Conservation (phyloP, 1,284 basidiomycete genomes). For the Neolentinus lepideus region DNA sequence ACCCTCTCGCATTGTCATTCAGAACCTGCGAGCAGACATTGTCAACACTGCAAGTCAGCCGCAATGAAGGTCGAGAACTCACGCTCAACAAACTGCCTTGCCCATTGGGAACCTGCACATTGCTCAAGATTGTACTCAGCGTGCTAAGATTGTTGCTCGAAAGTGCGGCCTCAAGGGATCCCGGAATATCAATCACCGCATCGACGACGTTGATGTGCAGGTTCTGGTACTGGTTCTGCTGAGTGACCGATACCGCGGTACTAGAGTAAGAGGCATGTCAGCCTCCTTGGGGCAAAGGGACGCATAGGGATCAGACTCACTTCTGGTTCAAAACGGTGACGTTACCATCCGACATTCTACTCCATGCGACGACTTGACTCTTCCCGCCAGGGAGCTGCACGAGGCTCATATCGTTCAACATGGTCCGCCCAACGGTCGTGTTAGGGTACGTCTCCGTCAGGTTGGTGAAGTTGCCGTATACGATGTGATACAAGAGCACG, state of each 20-base stretch:
- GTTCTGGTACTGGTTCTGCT: slow-evolving; percentile 27
- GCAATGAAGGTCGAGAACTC: slow-evolving; percentile 14
- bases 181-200: slow-evolving; percentile 48
- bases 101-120: slow-evolving; percentile 20
- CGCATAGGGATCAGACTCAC: slow-evolving; percentile 23
- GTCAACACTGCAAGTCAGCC: slow-evolving; percentile 14
- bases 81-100: neutral
- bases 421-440: slow-evolving; percentile 57
- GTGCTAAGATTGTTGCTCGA: slow-evolving; percentile 23
- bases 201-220: slow-evolving; percentile 46
- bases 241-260: neutral
- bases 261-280: neutral
- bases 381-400: slow-evolving; percentile 49
- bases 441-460: slow-evolving; percentile 37
- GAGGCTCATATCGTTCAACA: slow-evolving; percentile 39
- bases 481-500: slow-evolving; percentile 56
- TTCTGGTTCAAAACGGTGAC: slow-evolving; percentile 47
- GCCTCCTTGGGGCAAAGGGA: neutral
- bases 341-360: slow-evolving; percentile 33
- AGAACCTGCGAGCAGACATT: slow-evolving; percentile 28
- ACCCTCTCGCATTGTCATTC: slow-evolving; percentile 34
- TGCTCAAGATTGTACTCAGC: slow-evolving; percentile 18
- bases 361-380: slow-evolving; percentile 61
- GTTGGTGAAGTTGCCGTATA: slow-evolving; percentile 43
- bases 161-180: slow-evolving; percentile 37